A percentile compares a stretch with the other conserved stretches of the same genome.
Evolutionary conservation across 306 rosid genomes (phyloP).

Genomic region (Mimosa pudica): DNA sequence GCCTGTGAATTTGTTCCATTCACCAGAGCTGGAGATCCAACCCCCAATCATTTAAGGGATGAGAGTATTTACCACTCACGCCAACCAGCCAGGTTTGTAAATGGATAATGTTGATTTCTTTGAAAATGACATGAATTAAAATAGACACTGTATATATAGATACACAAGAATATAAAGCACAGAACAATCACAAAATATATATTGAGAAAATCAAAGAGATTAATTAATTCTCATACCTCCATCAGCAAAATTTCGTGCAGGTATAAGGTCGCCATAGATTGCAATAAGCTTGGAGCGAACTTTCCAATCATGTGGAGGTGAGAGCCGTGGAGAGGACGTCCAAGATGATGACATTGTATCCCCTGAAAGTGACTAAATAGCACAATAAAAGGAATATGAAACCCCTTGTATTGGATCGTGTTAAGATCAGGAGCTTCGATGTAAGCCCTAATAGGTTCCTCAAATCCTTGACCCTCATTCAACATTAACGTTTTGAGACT

Average conservation of each 20-base stretch:
- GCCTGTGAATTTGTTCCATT: too few species aligned
- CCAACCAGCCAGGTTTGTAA: too few species aligned
- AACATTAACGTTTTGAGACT: neutral
- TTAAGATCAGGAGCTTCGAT: neutral
- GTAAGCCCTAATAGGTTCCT: neutral
- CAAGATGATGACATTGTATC: neutral
- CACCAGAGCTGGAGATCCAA: too few species aligned
- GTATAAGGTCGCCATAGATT: neutral
- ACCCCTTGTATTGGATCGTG: neutral
- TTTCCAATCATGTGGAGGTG: slow-evolving; percentile 3
- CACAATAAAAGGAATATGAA: neutral
- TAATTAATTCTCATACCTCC: neutral
- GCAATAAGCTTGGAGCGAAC: neutral
- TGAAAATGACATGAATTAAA: too few species aligned
- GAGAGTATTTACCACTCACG: too few species aligned
- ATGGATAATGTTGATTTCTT: too few species aligned
- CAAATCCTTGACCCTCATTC: neutral
- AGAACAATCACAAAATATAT: neutral
- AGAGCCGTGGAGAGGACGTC: neutral
- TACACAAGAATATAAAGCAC: neutral
- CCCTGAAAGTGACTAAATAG: neutral
- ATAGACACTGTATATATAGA: neutral
- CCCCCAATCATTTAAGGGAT: too few species aligned
- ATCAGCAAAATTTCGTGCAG: neutral
- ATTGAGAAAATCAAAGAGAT: neutral